Evolutionary conservation across 225 moss, liverwort and hornwort species (phyloP).

Genomic region (Antitrichia curtipendula): DNA sequence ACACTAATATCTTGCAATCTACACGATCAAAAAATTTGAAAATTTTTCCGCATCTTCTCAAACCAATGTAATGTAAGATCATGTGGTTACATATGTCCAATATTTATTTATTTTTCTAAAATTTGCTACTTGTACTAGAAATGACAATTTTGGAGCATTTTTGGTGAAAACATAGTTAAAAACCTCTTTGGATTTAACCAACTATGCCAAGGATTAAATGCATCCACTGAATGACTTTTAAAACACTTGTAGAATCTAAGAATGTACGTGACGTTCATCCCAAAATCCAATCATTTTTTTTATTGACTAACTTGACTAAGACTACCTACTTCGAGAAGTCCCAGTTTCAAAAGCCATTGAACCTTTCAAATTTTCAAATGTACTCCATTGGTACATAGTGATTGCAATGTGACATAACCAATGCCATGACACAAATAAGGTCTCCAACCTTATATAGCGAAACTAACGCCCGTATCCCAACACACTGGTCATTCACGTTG

Average conservation of each 20-base stretch:
- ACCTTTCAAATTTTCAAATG: background rate
- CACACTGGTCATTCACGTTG: background rate
- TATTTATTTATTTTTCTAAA: no score
- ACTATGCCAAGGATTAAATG: fast-evolving
- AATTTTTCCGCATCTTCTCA: no score
- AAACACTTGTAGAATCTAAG: fast-evolving
- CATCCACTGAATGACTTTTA: background rate
- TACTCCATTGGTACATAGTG: background rate
- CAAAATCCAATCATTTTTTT: background rate
- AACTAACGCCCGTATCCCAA: background rate
- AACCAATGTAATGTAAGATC: no score
- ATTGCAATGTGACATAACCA: background rate
- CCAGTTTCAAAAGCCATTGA: background rate
- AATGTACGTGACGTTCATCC: background rate
- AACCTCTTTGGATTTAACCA: no score
- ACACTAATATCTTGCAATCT: no score
- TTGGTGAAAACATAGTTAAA: no score
- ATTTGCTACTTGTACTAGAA: no score
- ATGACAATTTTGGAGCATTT: no score
- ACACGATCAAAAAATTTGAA: no score
- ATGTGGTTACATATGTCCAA: no score
- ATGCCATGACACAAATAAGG: background rate
- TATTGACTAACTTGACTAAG: background rate
- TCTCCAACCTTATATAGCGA: background rate
- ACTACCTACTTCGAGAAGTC: fast-evolving